Evolutionary conservation across 73 alveolate species (phyloP).

Genomic region (Breviolum minutum): DNA sequence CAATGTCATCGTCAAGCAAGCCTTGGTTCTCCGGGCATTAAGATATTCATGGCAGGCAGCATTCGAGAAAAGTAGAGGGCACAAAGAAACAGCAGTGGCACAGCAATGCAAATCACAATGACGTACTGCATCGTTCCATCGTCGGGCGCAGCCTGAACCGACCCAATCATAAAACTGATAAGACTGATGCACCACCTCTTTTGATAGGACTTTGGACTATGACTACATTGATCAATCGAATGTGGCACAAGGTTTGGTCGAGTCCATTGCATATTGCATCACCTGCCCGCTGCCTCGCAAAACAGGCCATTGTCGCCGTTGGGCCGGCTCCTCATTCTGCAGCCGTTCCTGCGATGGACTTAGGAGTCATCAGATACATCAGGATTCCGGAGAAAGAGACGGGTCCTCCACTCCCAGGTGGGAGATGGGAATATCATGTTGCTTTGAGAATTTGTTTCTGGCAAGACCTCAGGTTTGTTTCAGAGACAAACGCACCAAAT

Average conservation of each 20-base stretch:
- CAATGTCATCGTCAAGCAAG: too few species aligned
- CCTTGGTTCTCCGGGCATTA: too few species aligned
- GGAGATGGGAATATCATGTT: slow-evolving; percentile 63
- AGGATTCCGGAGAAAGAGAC: too few species aligned
- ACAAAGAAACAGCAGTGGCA: slow-evolving; percentile 34
- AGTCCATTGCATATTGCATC: too few species aligned
- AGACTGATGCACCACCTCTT: too few species aligned
- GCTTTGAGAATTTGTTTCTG: slow-evolving; percentile 71
- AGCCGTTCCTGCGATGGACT: slow-evolving; percentile 73
- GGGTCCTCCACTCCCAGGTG: slow-evolving; percentile 85
- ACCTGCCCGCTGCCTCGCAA: slow-evolving; percentile 27
- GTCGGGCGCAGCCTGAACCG: slow-evolving; percentile 12
- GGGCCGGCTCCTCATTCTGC: slow-evolving; percentile 1
- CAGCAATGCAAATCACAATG: slow-evolving; percentile 42
- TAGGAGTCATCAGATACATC: too few species aligned
- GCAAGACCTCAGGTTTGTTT: slow-evolving; percentile 37
- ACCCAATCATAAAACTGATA: too few species aligned
- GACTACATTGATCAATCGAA: too few species aligned
- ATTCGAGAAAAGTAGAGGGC: slow-evolving; percentile 62
- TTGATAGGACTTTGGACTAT: too few species aligned
- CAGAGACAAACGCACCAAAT: background rate
- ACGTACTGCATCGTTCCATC: slow-evolving; percentile 26
- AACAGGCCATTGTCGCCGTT: background rate
- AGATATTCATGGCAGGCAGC: slow-evolving; percentile 1
- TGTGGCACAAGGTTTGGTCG: too few species aligned